Evolutionary conservation across 768 basidiomycete genomes (phyloP).

Genomic region (Lactarius tabidus): DNA sequence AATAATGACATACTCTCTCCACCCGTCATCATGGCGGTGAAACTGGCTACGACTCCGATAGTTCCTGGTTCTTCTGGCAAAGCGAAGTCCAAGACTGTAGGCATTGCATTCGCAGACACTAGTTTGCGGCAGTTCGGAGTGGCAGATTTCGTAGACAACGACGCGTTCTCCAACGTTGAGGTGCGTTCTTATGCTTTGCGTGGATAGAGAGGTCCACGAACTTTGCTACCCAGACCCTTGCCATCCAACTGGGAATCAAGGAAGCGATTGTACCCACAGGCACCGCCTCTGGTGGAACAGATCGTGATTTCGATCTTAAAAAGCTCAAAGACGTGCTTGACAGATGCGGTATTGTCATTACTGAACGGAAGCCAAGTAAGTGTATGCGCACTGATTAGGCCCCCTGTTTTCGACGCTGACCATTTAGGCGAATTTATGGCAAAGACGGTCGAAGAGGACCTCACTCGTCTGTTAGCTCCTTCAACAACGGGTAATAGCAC

Average conservation of each 20-base stretch:
- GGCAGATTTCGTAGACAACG: constrained; percentile 90
- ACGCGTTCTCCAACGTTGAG: constrained; percentile 93
- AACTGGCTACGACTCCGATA: constrained; percentile 54
- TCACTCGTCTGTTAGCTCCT: constrained; percentile 19
- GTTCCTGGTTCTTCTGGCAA: constrained; percentile 39
- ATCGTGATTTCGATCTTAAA: constrained; percentile 82
- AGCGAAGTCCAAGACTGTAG: constrained; percentile 68
- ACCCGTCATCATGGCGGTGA: constrained; percentile 88
- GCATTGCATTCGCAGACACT: constrained; percentile 90
- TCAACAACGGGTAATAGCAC: not conserved
- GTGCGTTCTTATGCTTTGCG: constrained; percentile 37
- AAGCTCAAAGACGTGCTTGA: constrained; percentile 86
- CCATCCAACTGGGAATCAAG: constrained; percentile 97
- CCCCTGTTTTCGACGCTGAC: not conserved
- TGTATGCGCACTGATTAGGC: constrained; percentile 6
- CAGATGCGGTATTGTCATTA: constrained; percentile 84
- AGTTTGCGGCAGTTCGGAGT: constrained; percentile 82
- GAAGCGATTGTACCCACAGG: constrained; percentile 83
- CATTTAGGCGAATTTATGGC: constrained; percentile 71
- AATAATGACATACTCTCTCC: constrained; percentile 76
- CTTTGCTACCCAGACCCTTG: constrained; percentile 58
- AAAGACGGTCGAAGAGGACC: constrained; percentile 25
- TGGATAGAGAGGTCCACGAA: constrained; percentile 3
- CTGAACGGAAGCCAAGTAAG: constrained; percentile 84
- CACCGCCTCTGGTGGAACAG: constrained; percentile 65